Base-by-base conservation (phyloP, 768 basidiomycete species). In the Tulasnella sp. region DNA sequence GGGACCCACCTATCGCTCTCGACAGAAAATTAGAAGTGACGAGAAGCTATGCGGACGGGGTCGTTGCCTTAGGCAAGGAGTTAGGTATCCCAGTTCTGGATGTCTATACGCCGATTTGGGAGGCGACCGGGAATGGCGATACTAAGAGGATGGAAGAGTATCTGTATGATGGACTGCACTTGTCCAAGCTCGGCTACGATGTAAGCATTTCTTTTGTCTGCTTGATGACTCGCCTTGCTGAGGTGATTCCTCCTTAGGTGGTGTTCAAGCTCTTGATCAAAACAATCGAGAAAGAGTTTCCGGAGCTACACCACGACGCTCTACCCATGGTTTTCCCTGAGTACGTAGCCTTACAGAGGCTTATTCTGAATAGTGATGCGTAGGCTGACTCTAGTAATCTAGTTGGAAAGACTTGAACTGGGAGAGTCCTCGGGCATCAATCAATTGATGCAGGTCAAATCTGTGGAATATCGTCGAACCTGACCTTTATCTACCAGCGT, bases 41-140 rank as follows among this genome's bases (percentile, higher is more conserved):
- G n/a, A n/a, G n/a, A n/a, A n/a, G n/a, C 37, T 96, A 95, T 79
- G 91, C 91, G 5, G 83, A 88, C 67, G 90, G 87, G 32, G 90
- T 89, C 65, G 82, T 81, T 71, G 83, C 85, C 42, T 85, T 91
- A 3, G 92, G 85, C 3, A 76, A 76, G 70, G 82, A 83, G 72
- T 82, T 85, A 72, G 78, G 79, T 1, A 84, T 95, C 2, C 84
- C 86, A 1, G 84, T 89, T 12, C 86, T 89, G 0, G 94, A 97
- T 80, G 81, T 88, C 16, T 95, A 90, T 90, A 86, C 83, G 12
- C 81, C 78, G n/a, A 75, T 96, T 19, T 92, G 88, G 83, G 83
- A 88, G n/a, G 87, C 83, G 6, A 87, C 89, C n/a, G 91, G 87
- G n/a, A n/a, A n/a, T n/a, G n/a, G n/a, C n/a, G n/a, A n/a, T n/a